Conservation (phyloP, 2,329 filamentous ascomycete species). For the Hypoxylon sp. region DNA sequence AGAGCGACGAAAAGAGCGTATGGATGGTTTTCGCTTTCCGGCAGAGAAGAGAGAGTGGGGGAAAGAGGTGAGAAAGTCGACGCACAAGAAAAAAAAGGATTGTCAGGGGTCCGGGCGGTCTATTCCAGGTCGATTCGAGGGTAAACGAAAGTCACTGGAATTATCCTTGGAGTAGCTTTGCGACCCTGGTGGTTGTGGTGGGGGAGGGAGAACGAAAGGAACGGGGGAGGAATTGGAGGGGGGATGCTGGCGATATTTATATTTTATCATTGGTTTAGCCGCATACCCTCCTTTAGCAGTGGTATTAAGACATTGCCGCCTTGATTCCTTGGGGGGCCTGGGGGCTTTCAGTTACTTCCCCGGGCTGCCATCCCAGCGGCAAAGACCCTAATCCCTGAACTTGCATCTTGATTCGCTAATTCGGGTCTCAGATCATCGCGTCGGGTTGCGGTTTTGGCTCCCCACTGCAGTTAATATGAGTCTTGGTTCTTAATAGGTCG, state of each 20-base stretch:
- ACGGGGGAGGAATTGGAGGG: conserved; percentile 55
- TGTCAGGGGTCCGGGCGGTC: conserved; percentile 66
- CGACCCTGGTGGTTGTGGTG: conserved; percentile 68
- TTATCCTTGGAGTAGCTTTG: conserved; percentile 67
- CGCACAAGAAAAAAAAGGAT: conserved; percentile 58
- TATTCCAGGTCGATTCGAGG: conserved; percentile 53
- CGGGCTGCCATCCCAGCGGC: conserved; percentile 30
- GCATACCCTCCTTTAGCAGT: conserved; percentile 37
- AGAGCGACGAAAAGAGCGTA: conserved; percentile 68
- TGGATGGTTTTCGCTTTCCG: conserved; percentile 43
- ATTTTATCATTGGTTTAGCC: conserved; percentile 38
- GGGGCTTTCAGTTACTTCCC: conserved; percentile 12
- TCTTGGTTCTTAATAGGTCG: conserved; percentile 24
- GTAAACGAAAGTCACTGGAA: conserved; percentile 63
- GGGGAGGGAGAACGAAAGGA: conserved; percentile 65
- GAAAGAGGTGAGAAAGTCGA: conserved; percentile 56
- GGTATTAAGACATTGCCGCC: conserved; percentile 15
- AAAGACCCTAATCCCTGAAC: conserved; percentile 29
- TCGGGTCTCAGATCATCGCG: conserved; percentile 40
- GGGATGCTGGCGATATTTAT: conserved; percentile 56
- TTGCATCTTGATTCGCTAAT: conserved; percentile 41
- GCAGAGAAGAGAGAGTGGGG: conserved; percentile 49
- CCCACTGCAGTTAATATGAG: conserved; percentile 36
- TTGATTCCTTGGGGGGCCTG: background rate
- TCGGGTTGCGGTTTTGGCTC: conserved; percentile 22